Percentiles rank a stretch among this genome's conserved stretches.
Evolutionary conservation across 2,329 filamentous ascomycete species (phyloP).

Genomic region (Epichloe uncinata): DNA sequence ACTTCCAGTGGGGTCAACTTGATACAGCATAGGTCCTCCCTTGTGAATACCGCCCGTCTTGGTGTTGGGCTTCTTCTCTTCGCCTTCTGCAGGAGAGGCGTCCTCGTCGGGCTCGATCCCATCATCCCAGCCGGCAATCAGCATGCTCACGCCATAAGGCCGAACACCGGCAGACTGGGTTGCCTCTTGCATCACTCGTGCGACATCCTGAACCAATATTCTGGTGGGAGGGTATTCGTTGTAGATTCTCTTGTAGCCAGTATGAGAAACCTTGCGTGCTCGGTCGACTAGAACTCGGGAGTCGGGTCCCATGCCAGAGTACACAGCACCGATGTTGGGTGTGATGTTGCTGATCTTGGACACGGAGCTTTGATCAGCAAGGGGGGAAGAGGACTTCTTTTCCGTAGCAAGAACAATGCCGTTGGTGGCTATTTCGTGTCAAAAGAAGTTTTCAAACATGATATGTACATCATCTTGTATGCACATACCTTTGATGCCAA

Average conservation of each 20-base stretch:
- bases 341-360: constrained; percentile 98
- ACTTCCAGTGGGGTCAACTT: constrained; percentile 96
- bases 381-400: constrained; percentile 94
- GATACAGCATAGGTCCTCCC: constrained; percentile 93
- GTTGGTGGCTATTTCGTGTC: constrained; percentile 61
- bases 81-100: constrained; percentile 39
- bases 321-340: constrained; percentile 99
- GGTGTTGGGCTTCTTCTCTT: constrained; percentile 62
- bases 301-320: constrained; percentile 97
- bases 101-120: constrained; percentile 78
- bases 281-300: constrained; percentile 96
- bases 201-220: constrained; percentile 97
- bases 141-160: constrained; percentile 88
- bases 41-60: constrained; percentile 95
- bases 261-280: constrained; percentile 95
- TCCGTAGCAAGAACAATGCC: constrained; percentile 97
- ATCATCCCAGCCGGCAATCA: constrained; percentile 97
- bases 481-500: constrained; percentile 85
- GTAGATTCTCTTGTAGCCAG: constrained; percentile 98
- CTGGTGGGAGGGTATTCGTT: constrained; percentile 99
- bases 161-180: constrained; percentile 96
- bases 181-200: constrained; percentile 95
- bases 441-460: constrained; percentile 7
- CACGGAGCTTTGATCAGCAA: constrained; percentile 87
- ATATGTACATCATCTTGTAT: not conserved